A percentile compares a stretch with the other conserved stretches of the same genome.
These are phyloP conservation scores for Salix brachista DNA, from an alignment of 345 rosid species.

Conservation along the genomic window DNA sequence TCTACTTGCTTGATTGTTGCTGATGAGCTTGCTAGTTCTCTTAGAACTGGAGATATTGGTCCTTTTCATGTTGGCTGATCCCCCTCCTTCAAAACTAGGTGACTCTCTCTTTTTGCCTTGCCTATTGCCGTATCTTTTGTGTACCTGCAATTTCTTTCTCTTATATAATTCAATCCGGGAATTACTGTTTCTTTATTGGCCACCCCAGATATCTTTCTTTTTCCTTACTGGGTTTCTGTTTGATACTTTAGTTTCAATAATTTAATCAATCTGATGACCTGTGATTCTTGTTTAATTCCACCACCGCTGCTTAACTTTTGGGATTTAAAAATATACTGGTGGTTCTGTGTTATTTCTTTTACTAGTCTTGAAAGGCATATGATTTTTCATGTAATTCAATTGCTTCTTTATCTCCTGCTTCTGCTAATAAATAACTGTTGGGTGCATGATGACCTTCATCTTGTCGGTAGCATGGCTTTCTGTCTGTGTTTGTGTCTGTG, in stretches of 20 bases:
- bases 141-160: background rate
- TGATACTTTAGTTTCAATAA: background rate
- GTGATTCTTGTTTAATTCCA: background rate
- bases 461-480: background rate
- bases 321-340: background rate
- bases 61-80: slow-evolving; percentile 67
- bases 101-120: background rate
- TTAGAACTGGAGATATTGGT: slow-evolving; percentile 81
- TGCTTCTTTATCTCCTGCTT: background rate
- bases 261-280: background rate
- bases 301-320: background rate
- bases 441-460: background rate
- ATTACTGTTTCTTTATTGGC: background rate
- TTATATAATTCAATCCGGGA: background rate
- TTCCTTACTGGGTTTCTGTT: background rate
- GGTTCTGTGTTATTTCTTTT: background rate
- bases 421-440: background rate
- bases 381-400: background rate
- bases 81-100: background rate
- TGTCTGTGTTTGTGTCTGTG: background rate
- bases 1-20: slow-evolving; percentile 78
- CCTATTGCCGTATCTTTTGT: background rate
- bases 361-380: background rate
- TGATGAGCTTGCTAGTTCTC: slow-evolving; percentile 71
- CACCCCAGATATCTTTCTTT: background rate